A percentile compares a stretch with the other conserved stretches of the same genome.
phyloP scores from a whole-genome alignment of 2,329 filamentous ascomycete genomes.

The Fusarium palustre region DNA sequence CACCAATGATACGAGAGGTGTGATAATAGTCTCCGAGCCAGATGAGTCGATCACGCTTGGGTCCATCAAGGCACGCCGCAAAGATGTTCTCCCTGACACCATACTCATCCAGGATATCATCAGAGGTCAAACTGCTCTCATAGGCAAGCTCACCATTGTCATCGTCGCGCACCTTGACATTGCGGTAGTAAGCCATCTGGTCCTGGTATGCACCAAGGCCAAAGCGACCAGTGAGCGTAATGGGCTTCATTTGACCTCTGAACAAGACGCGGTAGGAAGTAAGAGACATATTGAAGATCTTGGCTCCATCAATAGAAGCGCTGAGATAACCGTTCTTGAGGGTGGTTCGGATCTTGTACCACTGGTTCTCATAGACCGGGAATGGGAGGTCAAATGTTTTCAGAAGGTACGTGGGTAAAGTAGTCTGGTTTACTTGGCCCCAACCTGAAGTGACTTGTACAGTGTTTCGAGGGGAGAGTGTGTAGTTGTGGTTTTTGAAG shows the following conservation, averaged over 20 bases:
- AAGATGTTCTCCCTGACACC: slow-evolving; percentile 4
- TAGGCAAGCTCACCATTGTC: neutral
- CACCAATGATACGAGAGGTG: slow-evolving; percentile 17
- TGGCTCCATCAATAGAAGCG: neutral
- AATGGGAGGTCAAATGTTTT: slow-evolving; percentile 7
- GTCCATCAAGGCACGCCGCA: slow-evolving; percentile 12
- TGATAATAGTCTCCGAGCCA: slow-evolving; percentile 22
- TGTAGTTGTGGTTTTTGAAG: slow-evolving; percentile 10
- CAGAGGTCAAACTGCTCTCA: neutral
- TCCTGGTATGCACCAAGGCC: slow-evolving; percentile 16
- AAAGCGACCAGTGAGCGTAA: slow-evolving; percentile 1
- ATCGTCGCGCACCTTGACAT: neutral
- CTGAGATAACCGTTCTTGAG: neutral
- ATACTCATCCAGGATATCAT: slow-evolving; percentile 1
- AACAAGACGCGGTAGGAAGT: neutral
- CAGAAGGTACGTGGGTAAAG: slow-evolving; percentile 10
- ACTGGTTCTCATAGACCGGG: slow-evolving; percentile 4
- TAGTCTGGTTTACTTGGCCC: slow-evolving; percentile 17
- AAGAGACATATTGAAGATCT: slow-evolving; percentile 1
- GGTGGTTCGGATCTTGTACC: slow-evolving; percentile 3
- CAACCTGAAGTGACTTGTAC: neutral
- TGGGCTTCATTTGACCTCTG: slow-evolving; percentile 1
- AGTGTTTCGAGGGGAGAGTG: slow-evolving; percentile 3
- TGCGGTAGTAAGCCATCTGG: slow-evolving; percentile 14
- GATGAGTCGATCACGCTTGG: slow-evolving; percentile 15